Evolutionary conservation across 2,329 filamentous ascomycete species (phyloP), one percentile per base, ranked within the genome.

Genomic region (Huntiella savannae): DNA sequence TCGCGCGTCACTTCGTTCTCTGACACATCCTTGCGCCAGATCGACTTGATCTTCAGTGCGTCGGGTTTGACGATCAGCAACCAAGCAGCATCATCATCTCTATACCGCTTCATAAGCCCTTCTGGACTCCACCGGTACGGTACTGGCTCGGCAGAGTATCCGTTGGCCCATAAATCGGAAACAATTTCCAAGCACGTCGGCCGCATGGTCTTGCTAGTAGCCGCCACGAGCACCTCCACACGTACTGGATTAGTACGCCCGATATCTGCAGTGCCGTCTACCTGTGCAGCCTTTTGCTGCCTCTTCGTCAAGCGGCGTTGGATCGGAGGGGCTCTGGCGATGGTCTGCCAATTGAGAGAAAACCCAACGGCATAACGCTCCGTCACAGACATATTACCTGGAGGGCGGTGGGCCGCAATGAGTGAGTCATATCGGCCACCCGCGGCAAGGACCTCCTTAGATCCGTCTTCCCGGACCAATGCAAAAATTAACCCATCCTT

Each of bases 381-480:
- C 47, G 74, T 69, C 38, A 72, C 66, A 48, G 71, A 72, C 17
- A 68, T 70, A 36, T 75, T 68, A 37, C 77, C 72, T 52, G 77
- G 79, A 4, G 82, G 82, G 6, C 79, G 74, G 56, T 92, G 82
- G 50, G 92, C 82, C 57, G 78, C 77, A 52, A 98, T 88, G 15
- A 98, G 65, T 41, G 77, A 76, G 58, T 98, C 92, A 58, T 98
- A 98, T 42, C 91, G 76, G 2, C 91, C 91, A 43, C 92, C 91
- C 32, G 87, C 91, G 4, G 88, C 91, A 56, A 96, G 85, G 0
- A 96, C 83, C 54, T 91, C 81, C 54, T 74, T 78, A 51, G 79
- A 73, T 58, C 85, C 92, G 51, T 74, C 78, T 58, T 96, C 88
- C 52, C 87, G 85, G 2, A 95, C 64, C 55, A 86, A 95, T 51